These are phyloP conservation scores for Silene vulgaris DNA, from an alignment of 179 eudicot species.

Conservation along the genomic window DNA sequence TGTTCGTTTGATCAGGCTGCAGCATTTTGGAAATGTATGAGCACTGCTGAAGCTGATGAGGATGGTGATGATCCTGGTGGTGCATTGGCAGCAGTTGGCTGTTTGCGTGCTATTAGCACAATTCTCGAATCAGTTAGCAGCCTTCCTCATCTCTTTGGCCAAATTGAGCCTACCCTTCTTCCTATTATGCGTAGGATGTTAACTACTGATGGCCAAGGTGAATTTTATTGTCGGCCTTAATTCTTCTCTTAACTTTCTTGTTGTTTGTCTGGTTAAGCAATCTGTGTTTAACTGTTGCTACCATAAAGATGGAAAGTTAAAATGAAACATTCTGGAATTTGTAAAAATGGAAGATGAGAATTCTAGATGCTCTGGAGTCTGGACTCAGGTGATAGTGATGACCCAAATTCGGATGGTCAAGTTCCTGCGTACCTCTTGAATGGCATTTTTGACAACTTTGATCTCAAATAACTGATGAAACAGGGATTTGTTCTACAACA, in stretches of 20 bases:
- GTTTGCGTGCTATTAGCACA: conserved; percentile 98
- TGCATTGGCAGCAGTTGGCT: conserved; percentile 99
- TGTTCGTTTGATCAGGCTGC: conserved; percentile 54
- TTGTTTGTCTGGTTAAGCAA: background rate
- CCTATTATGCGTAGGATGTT: conserved; percentile 97
- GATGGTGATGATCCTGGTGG: conserved; percentile 99
- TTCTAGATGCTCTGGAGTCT: background rate
- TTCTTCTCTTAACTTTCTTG: background rate
- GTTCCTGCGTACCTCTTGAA: background rate
- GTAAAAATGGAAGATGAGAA: background rate
- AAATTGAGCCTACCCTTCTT: conserved; percentile 82
- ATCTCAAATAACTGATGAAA: no score
- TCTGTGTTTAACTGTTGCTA: background rate
- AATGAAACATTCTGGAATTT: background rate
- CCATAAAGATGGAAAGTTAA: background rate
- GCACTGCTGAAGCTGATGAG: conserved; percentile 84
- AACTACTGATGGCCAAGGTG: conserved; percentile 99
- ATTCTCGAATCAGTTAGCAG: conserved; percentile 96
- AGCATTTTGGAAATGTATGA: conserved; percentile 95
- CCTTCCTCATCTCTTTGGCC: conserved; percentile 78
- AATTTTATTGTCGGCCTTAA: conserved; percentile 1
- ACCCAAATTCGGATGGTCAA: background rate
- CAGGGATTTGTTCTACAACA: no score
- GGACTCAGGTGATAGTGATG: background rate
- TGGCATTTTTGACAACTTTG: no score